These are phyloP conservation scores for Claviceps lovelessii DNA, from an alignment of 2,329 filamentous ascomycete species.

Conservation along the genomic window DNA sequence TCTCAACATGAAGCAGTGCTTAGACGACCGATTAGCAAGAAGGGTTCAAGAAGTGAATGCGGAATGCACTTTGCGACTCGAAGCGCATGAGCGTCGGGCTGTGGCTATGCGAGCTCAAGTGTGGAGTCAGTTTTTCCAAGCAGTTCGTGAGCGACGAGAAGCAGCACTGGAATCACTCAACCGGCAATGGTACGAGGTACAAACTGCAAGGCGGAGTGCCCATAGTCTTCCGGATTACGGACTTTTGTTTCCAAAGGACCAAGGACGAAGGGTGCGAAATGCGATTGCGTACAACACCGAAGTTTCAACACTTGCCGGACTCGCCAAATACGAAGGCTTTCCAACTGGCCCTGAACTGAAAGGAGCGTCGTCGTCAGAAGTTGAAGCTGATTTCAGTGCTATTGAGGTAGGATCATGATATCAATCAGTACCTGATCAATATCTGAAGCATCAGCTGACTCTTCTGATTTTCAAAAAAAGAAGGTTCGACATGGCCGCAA, in stretches of 20 bases:
- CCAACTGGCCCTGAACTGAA: constrained; percentile 80
- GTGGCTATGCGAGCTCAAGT: constrained; percentile 74
- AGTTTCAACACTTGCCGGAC: constrained; percentile 75
- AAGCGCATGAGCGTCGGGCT: constrained; percentile 58
- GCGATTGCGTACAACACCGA: constrained; percentile 90
- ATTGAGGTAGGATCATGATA: constrained; percentile 51
- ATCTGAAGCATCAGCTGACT: constrained; percentile 7
- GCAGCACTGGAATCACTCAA: constrained; percentile 66
- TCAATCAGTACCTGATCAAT: neutral
- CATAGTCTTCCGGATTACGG: constrained; percentile 70
- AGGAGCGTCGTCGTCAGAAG: constrained; percentile 54
- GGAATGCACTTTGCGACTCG: constrained; percentile 58
- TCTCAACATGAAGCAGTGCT: constrained; percentile 73
- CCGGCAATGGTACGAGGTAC: constrained; percentile 83
- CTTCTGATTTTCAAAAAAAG: constrained; percentile 12
- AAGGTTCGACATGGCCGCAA: constrained; percentile 20
- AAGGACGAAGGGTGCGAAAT: constrained; percentile 64
- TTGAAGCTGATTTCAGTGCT: constrained; percentile 75
- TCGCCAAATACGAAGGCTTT: constrained; percentile 93
- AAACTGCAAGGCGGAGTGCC: constrained; percentile 71
- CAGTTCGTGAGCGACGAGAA: constrained; percentile 70
- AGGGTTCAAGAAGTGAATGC: constrained; percentile 64
- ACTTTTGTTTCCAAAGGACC: constrained; percentile 63
- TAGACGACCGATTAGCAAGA: constrained; percentile 68
- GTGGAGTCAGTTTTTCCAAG: constrained; percentile 82